A percentile compares a stretch with the other conserved stretches of the same genome.
These are phyloP conservation scores for Eruca vesicaria DNA, from an alignment of 441 rosid species.

Conservation along the genomic window DNA sequence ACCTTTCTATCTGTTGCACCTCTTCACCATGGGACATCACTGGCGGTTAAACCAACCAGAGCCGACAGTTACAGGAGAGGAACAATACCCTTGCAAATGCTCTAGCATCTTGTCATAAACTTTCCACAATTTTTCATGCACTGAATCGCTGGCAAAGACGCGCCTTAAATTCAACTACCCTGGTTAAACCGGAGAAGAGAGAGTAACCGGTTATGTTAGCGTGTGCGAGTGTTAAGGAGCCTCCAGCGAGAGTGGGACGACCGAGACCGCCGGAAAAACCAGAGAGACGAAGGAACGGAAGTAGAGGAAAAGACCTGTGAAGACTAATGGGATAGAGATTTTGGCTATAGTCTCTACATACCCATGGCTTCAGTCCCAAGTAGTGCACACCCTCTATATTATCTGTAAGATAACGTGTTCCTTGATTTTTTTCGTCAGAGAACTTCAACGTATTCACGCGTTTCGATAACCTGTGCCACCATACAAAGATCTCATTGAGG, in stretches of 20 bases:
- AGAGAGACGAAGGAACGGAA: slow-evolving; percentile 89
- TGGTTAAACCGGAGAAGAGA: slow-evolving; percentile 79
- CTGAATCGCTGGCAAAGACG: slow-evolving; percentile 55
- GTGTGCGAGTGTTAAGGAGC: slow-evolving; percentile 79
- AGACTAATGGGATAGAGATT: slow-evolving; percentile 68
- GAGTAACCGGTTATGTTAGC: slow-evolving; percentile 95
- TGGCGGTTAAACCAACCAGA: no score
- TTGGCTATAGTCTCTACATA: slow-evolving; percentile 59
- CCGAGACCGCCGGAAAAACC: slow-evolving; percentile 75
- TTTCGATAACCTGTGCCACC: slow-evolving; percentile 77
- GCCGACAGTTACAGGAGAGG: no score
- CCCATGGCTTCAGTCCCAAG: slow-evolving; percentile 82
- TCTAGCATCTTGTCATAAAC: slow-evolving; percentile 57
- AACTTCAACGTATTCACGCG: slow-evolving; percentile 48
- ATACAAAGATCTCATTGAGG: slow-evolving; percentile 64
- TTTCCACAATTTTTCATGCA: slow-evolving; percentile 64
- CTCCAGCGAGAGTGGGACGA: slow-evolving; percentile 73
- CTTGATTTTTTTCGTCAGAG: slow-evolving; percentile 8
- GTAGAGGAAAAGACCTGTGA: slow-evolving; percentile 78
- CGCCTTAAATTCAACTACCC: slow-evolving; percentile 72
- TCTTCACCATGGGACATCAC: no score
- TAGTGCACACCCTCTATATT: slow-evolving; percentile 50
- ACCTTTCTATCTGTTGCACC: no score
- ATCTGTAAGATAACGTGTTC: slow-evolving; percentile 19
- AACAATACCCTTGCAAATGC: slow-evolving; percentile 49